These are phyloP conservation scores for Lyophyllum atratum DNA, from an alignment of 768 basidiomycete genomes.

Conservation along the genomic window DNA sequence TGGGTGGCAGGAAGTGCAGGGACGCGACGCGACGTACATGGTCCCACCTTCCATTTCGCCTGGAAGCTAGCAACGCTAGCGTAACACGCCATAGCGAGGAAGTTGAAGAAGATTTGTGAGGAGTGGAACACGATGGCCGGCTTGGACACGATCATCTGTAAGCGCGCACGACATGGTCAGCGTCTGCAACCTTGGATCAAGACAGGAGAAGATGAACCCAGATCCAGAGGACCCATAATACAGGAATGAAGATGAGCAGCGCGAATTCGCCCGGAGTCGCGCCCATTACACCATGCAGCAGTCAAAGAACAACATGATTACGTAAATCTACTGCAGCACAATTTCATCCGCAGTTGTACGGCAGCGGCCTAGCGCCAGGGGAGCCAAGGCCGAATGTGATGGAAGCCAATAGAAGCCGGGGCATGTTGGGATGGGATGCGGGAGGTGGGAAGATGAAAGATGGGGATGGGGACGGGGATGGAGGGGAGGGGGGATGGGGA, in stretches of 20 bases:
- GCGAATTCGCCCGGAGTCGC: constrained; percentile 47
- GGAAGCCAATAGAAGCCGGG: constrained; percentile 5
- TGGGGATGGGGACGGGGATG: background rate
- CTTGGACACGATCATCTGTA: constrained; percentile 86
- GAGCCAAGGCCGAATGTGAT: constrained; percentile 6
- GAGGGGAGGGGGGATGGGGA: background rate
- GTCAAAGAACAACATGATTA: constrained; percentile 47
- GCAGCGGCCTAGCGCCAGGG: constrained; percentile 8
- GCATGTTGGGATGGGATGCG: background rate
- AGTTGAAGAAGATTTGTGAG: constrained; percentile 89
- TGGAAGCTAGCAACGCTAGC: constrained; percentile 90
- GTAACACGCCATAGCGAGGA: constrained; percentile 89
- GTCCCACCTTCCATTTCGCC: constrained; percentile 79
- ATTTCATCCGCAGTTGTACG: constrained; percentile 4
- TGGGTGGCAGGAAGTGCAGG: background rate
- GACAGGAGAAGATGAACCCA: constrained; percentile 50
- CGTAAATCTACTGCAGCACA: constrained; percentile 33
- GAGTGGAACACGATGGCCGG: constrained; percentile 75
- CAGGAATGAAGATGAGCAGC: constrained; percentile 66
- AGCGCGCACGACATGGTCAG: background rate
- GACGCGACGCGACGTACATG: constrained; percentile 61
- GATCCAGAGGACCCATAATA: constrained; percentile 66
- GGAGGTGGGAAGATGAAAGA: background rate
- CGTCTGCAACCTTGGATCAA: background rate
- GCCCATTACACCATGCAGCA: constrained; percentile 32